Conservation (phyloP, 805 yeast species). For the Candida tallmaniae region DNA sequence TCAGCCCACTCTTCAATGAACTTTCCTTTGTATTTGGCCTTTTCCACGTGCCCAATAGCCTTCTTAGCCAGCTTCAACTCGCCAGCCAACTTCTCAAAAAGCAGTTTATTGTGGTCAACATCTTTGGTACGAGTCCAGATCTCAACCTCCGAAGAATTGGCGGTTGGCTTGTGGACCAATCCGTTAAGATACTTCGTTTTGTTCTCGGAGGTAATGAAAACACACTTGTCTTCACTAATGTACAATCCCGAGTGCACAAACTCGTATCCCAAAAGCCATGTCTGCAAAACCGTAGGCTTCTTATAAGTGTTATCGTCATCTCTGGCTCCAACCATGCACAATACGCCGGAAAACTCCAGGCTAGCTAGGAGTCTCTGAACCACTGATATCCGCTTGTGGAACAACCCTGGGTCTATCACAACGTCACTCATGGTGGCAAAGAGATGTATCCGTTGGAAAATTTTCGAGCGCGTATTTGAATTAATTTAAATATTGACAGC, state of each 20-base stretch:
- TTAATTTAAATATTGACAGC: too few species aligned
- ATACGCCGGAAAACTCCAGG: slow-evolving; percentile 21
- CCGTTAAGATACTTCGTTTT: slow-evolving; percentile 76
- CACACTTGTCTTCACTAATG: slow-evolving; percentile 53
- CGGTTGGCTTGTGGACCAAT: slow-evolving; percentile 41
- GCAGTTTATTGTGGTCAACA: slow-evolving; percentile 62
- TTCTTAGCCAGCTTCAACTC: slow-evolving; percentile 40
- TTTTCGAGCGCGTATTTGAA: too few species aligned
- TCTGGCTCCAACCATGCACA: slow-evolving; percentile 77
- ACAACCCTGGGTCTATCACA: slow-evolving; percentile 46
- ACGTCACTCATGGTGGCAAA: slow-evolving; percentile 52
- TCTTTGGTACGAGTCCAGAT: slow-evolving; percentile 82
- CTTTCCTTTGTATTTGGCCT: slow-evolving; percentile 79
- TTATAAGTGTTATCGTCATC: slow-evolving; percentile 88
- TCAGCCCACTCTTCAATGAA: slow-evolving; percentile 76
- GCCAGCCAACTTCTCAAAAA: slow-evolving; percentile 55
- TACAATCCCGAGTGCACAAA: slow-evolving; percentile 86
- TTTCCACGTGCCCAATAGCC: slow-evolving; percentile 62
- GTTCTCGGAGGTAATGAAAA: slow-evolving; percentile 73
- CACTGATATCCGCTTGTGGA: slow-evolving; percentile 48
- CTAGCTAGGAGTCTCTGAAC: slow-evolving; percentile 30
- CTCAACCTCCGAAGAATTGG: slow-evolving; percentile 38
- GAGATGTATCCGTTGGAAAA: too few species aligned
- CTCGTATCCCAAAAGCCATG: slow-evolving; percentile 92
- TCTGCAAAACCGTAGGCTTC: slow-evolving; percentile 80